Conservation (phyloP, 306 rosid genomes). For the Cicer pinnatifidum region DNA sequence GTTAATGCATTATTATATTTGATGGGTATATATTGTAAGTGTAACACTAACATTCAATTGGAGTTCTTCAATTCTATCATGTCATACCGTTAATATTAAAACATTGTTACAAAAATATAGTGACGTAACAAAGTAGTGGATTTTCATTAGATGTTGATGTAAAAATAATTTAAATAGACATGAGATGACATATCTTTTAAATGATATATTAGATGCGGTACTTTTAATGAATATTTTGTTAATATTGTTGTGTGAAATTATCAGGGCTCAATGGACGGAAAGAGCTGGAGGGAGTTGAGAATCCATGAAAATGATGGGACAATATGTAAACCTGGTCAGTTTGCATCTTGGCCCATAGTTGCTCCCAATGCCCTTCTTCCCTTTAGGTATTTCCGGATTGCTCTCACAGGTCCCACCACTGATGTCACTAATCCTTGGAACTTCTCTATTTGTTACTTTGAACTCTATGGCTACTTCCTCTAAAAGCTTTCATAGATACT, state of each 20-base stretch:
- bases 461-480: slow-evolving; percentile 81
- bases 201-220: neutral
- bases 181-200: neutral
- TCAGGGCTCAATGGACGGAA: slow-evolving; percentile 89
- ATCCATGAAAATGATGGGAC: slow-evolving; percentile 81
- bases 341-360: slow-evolving; percentile 83
- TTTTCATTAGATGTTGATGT: neutral
- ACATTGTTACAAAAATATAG: too few relatives aligned
- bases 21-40: too few relatives aligned
- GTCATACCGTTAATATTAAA: neutral
- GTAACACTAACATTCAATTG: too few relatives aligned
- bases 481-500: slow-evolving; percentile 38
- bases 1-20: too few relatives aligned
- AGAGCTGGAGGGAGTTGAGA: slow-evolving; percentile 74
- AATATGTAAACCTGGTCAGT: slow-evolving; percentile 82
- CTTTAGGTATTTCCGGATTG: slow-evolving; percentile 73
- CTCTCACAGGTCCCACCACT: slow-evolving; percentile 66
- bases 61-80: neutral
- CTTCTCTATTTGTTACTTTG: slow-evolving; percentile 78
- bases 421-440: slow-evolving; percentile 79
- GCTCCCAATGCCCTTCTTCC: slow-evolving; percentile 83
- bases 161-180: neutral
- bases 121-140: too few relatives aligned
- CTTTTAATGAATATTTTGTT: neutral
- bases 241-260: slow-evolving; percentile 1